Evolutionary conservation across 2,329 filamentous ascomycete species (phyloP).

Genomic region (Talaromyces sp.): DNA sequence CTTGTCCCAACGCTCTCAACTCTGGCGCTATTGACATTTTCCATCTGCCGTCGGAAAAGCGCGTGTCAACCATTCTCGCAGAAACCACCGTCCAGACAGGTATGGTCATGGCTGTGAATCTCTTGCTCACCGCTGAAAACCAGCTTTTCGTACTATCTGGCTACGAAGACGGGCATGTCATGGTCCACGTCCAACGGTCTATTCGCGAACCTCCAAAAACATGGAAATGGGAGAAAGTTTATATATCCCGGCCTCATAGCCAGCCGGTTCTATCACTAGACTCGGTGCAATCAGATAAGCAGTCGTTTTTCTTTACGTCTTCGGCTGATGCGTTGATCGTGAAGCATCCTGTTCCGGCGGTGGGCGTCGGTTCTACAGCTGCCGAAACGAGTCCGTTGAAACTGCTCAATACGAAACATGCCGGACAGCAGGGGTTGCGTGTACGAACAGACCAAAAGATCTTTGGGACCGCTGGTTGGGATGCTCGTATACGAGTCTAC

Average conservation of each 20-base stretch:
- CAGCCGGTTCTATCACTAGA: slow-evolving; percentile 78
- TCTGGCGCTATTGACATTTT: slow-evolving; percentile 81
- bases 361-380: background rate
- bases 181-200: slow-evolving; percentile 53
- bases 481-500: slow-evolving; percentile 75
- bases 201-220: slow-evolving; percentile 12
- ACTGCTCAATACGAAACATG: slow-evolving; percentile 71
- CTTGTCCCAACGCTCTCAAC: slow-evolving; percentile 71
- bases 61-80: slow-evolving; percentile 56
- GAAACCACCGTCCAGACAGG: slow-evolving; percentile 42
- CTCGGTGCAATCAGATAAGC: slow-evolving; percentile 41
- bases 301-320: slow-evolving; percentile 66
- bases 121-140: slow-evolving; percentile 44
- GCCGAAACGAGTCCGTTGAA: slow-evolving; percentile 48
- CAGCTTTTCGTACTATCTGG: slow-evolving; percentile 64
- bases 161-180: slow-evolving; percentile 78
- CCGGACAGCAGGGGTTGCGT: slow-evolving; percentile 76
- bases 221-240: slow-evolving; percentile 51
- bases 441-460: slow-evolving; percentile 76
- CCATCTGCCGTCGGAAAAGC: slow-evolving; percentile 66
- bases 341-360: slow-evolving; percentile 62
- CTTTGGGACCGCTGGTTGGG: slow-evolving; percentile 91
- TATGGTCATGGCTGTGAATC: slow-evolving; percentile 81
- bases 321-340: slow-evolving; percentile 74
- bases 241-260: slow-evolving; percentile 62